phyloP scores from a whole-genome alignment of 225 moss, liverwort and hornwort genomes.

The Neckera pumila region DNA sequence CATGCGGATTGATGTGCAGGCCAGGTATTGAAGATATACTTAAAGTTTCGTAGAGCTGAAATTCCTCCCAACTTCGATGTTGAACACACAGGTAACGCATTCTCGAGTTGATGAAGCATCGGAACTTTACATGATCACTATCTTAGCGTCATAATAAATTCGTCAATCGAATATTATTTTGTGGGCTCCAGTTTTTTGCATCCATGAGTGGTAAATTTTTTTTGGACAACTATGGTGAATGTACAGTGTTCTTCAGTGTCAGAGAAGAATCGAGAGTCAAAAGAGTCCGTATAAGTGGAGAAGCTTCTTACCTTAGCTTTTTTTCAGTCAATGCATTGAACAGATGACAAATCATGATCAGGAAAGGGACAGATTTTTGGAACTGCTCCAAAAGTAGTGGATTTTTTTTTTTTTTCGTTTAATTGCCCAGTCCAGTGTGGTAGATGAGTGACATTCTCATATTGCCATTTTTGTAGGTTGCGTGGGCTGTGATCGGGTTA shows the following conservation, averaged over 20 bases:
- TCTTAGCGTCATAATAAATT: neutral
- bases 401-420: neutral
- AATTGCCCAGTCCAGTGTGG: neutral
- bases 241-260: neutral
- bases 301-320: neutral
- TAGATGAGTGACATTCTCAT: neutral
- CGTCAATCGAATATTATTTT: neutral
- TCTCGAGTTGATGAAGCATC: neutral
- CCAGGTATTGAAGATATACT: constrained; percentile 63
- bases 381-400: neutral
- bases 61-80: constrained; percentile 84
- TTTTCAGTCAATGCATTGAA: neutral
- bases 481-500: constrained; percentile 83
- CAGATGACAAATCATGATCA: neutral
- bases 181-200: neutral
- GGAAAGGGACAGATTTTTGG: neutral
- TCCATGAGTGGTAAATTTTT: neutral
- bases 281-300: neutral
- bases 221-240: neutral
- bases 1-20: constrained; percentile 33
- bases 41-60: constrained; percentile 88
- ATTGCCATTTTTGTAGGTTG: constrained; percentile 44
- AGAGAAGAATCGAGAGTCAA: neutral
- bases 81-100: constrained; percentile 58
- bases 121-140: neutral